These are phyloP conservation scores for Saccharomyces pastorianus DNA, from an alignment of 1,139 yeast species.

Conservation along the genomic window DNA sequence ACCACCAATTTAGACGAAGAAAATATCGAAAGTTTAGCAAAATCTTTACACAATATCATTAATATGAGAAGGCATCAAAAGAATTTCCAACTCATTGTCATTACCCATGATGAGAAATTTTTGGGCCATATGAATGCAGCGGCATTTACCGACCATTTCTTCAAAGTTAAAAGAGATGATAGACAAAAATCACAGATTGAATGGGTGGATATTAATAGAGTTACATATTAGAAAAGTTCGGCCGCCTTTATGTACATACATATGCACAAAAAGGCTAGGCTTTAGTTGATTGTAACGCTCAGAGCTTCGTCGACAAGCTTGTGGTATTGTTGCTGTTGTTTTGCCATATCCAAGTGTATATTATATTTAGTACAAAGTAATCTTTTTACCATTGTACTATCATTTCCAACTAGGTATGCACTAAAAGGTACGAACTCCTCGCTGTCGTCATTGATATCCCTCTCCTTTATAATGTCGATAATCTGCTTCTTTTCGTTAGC, in stretches of 20 bases:
- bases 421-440: not conserved
- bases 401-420: not conserved
- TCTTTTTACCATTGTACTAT: conserved; percentile 5
- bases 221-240: conserved; percentile 21
- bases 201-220: conserved; percentile 38
- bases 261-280: not conserved
- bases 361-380: conserved; percentile 30
- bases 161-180: conserved; percentile 71
- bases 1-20: conserved; percentile 91
- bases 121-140: conserved; percentile 78
- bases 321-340: conserved; percentile 32
- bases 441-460: not conserved
- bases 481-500: not conserved
- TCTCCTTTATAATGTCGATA: not conserved
- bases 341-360: conserved; percentile 35
- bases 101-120: conserved; percentile 93
- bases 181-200: conserved; percentile 70
- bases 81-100: conserved; percentile 88
- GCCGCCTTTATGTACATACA: not conserved
- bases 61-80: conserved; percentile 65
- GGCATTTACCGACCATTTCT: conserved; percentile 79
- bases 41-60: conserved; percentile 68
- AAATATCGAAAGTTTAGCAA: conserved; percentile 81
- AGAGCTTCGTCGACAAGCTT: conserved; percentile 1
- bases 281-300: not conserved